Base-by-base conservation (phyloP, 2,329 filamentous ascomycete genomes). In the Fusarium anthophilum region DNA sequence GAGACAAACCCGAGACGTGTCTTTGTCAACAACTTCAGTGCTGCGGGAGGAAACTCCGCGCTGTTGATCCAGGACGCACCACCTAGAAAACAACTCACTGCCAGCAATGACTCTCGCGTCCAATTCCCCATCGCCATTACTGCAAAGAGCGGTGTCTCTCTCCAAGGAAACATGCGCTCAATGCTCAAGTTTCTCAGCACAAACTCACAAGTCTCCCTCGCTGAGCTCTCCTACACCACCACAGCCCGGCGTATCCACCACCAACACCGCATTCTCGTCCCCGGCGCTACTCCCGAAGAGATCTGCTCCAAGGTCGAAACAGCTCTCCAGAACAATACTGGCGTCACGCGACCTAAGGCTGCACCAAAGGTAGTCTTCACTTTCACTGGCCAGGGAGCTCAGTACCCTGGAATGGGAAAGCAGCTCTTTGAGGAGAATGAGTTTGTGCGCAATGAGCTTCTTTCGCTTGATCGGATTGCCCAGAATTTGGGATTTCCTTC, bases 41-140 rank as follows among this genome's bases (percentile, higher is more conserved):
- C 92, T 12, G 91, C 91, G 47, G 92, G 92, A 74, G 92, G 92
- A 17, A 94, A 94, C 81, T 92, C 91, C 3, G 90, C 90, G 22
- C 78, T 94, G 41, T 79, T 93, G 22, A 75, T 94, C 3, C 90
- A 93, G 76, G 85, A 88, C 10, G 85, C 86, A 3, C 87, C 88
- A 1, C 47, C 43, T 1, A 61, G 53, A 24, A 30, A 45, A 1
- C 26, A 56, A 1, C 81, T 88, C 22, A 7, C 51, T 13, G 41
- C 38, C 83, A 87, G 37, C 83, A 88, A 78, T 84, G 88, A 80
- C 81, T 75, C 55, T 8, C 24, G 70, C 1, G 22, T 58, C 2
- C 70, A 73, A 1, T 74, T 56, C 15, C 70, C 70, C 1, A 47
- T 73, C 8, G 66, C 70, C 8, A 59, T 71, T 2, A 67, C 66